phyloP scores from a whole-genome alignment of 1,139 yeast genomes.

The Pneumocystis jirovecii region DNA sequence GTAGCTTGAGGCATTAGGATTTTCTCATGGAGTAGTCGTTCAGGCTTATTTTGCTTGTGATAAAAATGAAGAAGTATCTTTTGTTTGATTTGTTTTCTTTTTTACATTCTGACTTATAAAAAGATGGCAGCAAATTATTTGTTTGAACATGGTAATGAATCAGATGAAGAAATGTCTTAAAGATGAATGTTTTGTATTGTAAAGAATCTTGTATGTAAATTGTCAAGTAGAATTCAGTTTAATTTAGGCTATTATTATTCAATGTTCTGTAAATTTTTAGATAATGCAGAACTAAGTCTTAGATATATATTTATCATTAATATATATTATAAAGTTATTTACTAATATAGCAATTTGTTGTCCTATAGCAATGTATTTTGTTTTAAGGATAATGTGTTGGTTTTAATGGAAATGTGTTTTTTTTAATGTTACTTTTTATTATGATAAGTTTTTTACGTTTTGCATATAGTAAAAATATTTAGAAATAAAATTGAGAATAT shows the following conservation, averaged over 20 bases:
- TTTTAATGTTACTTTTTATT: neutral
- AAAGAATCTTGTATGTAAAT: neutral
- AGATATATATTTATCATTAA: neutral
- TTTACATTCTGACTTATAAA: neutral
- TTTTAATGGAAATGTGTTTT: neutral
- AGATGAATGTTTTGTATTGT: neutral
- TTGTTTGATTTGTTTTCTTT: neutral
- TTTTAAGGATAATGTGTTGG: neutral
- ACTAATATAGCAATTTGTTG: neutral
- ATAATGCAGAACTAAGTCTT: neutral
- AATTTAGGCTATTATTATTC: neutral
- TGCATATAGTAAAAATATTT: neutral
- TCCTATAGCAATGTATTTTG: neutral
- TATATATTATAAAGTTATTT: neutral
- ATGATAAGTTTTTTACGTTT: neutral
- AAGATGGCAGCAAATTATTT: slow-evolving; percentile 12
- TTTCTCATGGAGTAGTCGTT: slow-evolving; percentile 70
- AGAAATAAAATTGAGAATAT: neutral
- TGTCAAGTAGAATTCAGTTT: neutral
- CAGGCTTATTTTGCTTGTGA: slow-evolving; percentile 98
- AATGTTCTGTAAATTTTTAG: neutral
- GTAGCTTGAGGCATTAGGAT: slow-evolving; percentile 70
- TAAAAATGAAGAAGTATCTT: slow-evolving; percentile 77
- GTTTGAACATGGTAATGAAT: slow-evolving; percentile 22
- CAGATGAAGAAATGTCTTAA: neutral